Base-by-base conservation (phyloP, 2,329 filamentous ascomycete species). In the Byssothecium circinans region DNA sequence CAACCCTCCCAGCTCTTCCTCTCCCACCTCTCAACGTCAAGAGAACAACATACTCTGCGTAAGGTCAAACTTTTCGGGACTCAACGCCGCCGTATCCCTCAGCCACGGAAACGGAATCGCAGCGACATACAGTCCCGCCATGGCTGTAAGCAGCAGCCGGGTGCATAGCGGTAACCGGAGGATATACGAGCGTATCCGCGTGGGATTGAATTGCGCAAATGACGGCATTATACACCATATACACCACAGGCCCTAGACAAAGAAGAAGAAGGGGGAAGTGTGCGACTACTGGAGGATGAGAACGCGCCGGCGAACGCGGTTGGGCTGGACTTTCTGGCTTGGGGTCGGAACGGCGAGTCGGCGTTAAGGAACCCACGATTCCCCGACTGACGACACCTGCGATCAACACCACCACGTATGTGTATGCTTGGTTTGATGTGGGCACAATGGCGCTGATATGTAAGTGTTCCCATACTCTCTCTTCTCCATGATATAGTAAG, bases 141-240 rank as follows among this genome's bases (percentile, higher is more conserved):
- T 88, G 36, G 85, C 72, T 3, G 84, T 63, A 17, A 91, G 69
- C 12, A 91, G 80, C 15, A 81, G 71, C 41, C 91, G 84, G 20
- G 94, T 96, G 68, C 94, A 91, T 1, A 97, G 78, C 29, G 94
- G 92, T n/a, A 97, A 78, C 40, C 91, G 86, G 50, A 89, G 78
- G 56, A 95, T 65, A 69, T 95, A 96, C 8, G 88, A 89, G 56
- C 89, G 86, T 61, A 91, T 80, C 58, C 89, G 84, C 52, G 80
- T 72, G 25, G 86, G 83, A 72, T 85, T 91, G 72, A 95, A 86
- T 47, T 81, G 77, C 60, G 79, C 58, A 66, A 78, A 66, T 70
- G 75, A 72, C 39, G 72, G 71, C 53, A 77, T 73, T 47, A 56
- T 56, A 55, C 27, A 22, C 10, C 5, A 25, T 8, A 14, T 19